These are phyloP conservation scores for Cadophora sp. DNA, from an alignment of 2,329 filamentous ascomycete species.

Conservation along the genomic window DNA sequence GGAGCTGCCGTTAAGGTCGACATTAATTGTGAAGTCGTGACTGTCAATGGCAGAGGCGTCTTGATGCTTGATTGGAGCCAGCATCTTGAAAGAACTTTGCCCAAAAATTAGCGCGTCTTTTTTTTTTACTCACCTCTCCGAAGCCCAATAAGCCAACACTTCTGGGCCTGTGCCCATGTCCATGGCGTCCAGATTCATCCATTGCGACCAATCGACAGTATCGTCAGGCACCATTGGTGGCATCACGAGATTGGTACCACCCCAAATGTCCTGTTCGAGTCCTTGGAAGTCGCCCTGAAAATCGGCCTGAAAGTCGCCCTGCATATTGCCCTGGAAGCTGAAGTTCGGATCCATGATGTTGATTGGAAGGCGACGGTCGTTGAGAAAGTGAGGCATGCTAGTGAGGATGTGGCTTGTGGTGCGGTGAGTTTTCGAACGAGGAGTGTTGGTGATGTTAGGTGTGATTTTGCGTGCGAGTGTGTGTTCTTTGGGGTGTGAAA, in stretches of 20 bases:
- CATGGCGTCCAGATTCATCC: neutral
- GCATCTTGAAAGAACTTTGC: too few relatives aligned
- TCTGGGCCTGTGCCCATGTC: neutral
- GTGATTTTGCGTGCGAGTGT: neutral
- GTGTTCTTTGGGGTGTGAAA: neutral
- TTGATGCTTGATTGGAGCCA: too few relatives aligned
- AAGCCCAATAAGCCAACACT: neutral
- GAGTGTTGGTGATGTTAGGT: neutral
- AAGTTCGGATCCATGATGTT: slow-evolving; percentile 21
- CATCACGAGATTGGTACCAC: slow-evolving; percentile 10
- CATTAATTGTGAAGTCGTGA: too few relatives aligned
- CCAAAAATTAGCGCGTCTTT: neutral
- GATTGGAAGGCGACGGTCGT: slow-evolving; percentile 10
- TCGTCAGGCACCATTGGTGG: neutral
- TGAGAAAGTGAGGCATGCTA: slow-evolving; percentile 29
- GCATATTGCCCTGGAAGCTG: neutral
- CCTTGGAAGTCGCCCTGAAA: slow-evolving; percentile 13
- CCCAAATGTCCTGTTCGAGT: neutral
- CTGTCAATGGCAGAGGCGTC: too few relatives aligned
- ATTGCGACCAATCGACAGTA: neutral
- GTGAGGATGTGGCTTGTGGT: slow-evolving; percentile 19
- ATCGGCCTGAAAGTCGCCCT: slow-evolving; percentile 1
- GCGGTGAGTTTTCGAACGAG: neutral
- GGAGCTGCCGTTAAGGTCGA: too few relatives aligned
- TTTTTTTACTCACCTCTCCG: neutral